These are phyloP conservation scores for Rubroboletus satanas DNA, from an alignment of 768 basidiomycete genomes.

Conservation along the genomic window DNA sequence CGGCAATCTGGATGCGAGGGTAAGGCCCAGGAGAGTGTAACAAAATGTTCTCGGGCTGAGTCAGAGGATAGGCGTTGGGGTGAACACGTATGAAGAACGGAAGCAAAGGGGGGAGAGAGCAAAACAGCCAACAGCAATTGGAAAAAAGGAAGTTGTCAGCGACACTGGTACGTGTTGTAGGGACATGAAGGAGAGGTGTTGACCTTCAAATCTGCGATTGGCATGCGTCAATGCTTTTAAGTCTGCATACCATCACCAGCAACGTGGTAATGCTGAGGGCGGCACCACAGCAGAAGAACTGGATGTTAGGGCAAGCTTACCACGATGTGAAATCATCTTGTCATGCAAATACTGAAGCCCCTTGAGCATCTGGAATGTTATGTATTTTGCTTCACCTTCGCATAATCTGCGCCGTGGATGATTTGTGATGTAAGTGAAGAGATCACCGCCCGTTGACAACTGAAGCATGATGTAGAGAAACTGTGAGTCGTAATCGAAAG, in stretches of 20 bases:
- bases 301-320: conserved; percentile 34
- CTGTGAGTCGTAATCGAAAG: conserved; percentile 57
- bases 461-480: conserved; percentile 84
- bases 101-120: neutral
- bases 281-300: neutral
- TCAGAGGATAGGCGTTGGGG: neutral
- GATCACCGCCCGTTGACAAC: conserved; percentile 80
- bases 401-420: conserved; percentile 54
- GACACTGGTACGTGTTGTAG: neutral
- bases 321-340: conserved; percentile 73
- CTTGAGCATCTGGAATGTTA: conserved; percentile 74
- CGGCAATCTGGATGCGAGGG: conserved; percentile 79
- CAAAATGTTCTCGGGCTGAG: conserved; percentile 80
- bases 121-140: neutral
- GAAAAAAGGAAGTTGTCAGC: neutral
- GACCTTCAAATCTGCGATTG: conserved; percentile 61
- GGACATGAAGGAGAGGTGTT: neutral
- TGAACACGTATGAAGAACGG: neutral
- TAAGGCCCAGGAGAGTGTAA: conserved; percentile 77
- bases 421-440: conserved; percentile 80
- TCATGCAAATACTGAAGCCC: conserved; percentile 70
- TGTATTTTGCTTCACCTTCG: conserved; percentile 81
- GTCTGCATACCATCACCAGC: neutral
- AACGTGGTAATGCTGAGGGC: neutral
- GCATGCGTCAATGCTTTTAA: neutral